phyloP scores from a whole-genome alignment of 257 asterid species.

The Fraxinus quadrangulata region DNA sequence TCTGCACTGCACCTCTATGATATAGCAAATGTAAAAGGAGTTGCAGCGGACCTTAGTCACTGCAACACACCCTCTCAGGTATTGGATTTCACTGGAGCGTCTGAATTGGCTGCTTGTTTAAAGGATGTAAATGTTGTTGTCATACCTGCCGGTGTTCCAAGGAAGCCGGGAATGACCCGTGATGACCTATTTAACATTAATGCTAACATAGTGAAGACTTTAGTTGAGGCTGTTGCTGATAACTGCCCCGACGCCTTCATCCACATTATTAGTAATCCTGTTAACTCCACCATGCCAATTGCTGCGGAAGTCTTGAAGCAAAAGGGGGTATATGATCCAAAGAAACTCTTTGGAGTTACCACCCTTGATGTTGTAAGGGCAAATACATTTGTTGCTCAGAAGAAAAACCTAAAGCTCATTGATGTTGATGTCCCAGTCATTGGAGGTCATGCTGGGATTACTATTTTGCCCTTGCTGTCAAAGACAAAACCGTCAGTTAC shows the following conservation, averaged over 20 bases:
- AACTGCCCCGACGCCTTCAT: conserved; percentile 81
- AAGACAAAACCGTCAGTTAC: conserved; percentile 66
- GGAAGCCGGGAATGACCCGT: conserved; percentile 91
- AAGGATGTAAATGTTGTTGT: conserved; percentile 71
- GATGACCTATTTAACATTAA: conserved; percentile 86
- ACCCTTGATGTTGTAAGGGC: conserved; percentile 88
- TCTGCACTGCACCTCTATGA: conserved; percentile 69
- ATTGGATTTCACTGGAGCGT: conserved; percentile 63
- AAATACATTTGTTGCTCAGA: conserved; percentile 70
- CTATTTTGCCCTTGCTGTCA: conserved; percentile 75
- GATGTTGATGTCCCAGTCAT: conserved; percentile 82
- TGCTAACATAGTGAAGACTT: conserved; percentile 69
- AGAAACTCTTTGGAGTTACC: conserved; percentile 82
- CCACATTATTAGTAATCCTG: conserved; percentile 87
- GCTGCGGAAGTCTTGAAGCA: conserved; percentile 81
- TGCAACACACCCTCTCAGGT: conserved; percentile 86
- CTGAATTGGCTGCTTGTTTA: conserved; percentile 64
- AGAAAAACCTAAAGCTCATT: conserved; percentile 67
- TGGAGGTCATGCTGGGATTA: conserved; percentile 89
- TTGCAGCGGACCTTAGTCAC: conserved; percentile 86
- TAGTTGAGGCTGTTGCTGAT: conserved; percentile 80
- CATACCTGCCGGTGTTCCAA: conserved; percentile 86
- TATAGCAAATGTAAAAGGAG: conserved; percentile 83
- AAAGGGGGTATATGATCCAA: conserved; percentile 74
- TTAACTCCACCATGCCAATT: conserved; percentile 83